A percentile compares a stretch with the other conserved stretches of the same genome.
These are phyloP conservation scores for Mycosphaerella arachidis DNA, from an alignment of 2,329 filamentous ascomycete genomes.

Conservation along the genomic window DNA sequence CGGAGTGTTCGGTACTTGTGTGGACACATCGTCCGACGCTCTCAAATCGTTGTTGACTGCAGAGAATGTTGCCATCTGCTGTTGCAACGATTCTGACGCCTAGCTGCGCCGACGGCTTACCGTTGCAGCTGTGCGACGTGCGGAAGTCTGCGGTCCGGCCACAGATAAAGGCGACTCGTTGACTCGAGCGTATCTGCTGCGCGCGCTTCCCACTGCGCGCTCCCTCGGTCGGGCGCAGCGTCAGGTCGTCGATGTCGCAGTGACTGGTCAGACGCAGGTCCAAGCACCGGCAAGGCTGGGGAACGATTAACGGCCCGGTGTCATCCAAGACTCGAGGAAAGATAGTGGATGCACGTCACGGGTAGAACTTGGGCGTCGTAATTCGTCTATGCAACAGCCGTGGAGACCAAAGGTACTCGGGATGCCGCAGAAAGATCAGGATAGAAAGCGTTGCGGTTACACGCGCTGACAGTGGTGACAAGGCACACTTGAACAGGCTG, in stretches of 20 bases:
- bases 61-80: constrained; percentile 39
- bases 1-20: constrained; percentile 54
- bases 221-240: neutral
- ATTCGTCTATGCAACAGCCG: constrained; percentile 14
- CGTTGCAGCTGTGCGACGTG: constrained; percentile 20
- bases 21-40: constrained; percentile 41
- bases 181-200: neutral
- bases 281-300: constrained; percentile 13
- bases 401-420: constrained; percentile 12
- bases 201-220: neutral
- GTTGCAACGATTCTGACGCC: constrained; percentile 3
- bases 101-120: constrained; percentile 14
- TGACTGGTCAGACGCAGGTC: constrained; percentile 1
- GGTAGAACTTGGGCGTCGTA: constrained; percentile 11
- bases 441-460: constrained; percentile 14
- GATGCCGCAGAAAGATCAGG: constrained; percentile 13
- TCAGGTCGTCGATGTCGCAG: neutral
- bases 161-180: neutral
- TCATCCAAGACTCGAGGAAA: constrained; percentile 12
- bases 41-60: constrained; percentile 18
- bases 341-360: constrained; percentile 17
- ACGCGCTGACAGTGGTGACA: constrained; percentile 14
- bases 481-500: constrained; percentile 19
- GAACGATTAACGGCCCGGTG: constrained; percentile 9
- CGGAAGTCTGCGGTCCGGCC: neutral